Evolutionary conservation across 352 stramenopile genomes (phyloP).

Genomic region (Phytophthora fragariae): DNA sequence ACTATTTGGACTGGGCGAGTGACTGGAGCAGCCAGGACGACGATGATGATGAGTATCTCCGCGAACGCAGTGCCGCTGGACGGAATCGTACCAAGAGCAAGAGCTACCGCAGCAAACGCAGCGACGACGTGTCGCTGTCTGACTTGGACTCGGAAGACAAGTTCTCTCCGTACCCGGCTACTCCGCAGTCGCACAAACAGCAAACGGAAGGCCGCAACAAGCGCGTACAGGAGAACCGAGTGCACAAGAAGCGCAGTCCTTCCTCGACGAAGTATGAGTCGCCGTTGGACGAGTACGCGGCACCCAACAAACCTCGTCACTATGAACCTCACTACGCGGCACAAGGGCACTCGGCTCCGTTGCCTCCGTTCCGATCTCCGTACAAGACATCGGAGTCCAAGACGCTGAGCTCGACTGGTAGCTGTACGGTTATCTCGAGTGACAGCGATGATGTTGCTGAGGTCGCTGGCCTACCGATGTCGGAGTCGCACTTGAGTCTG

Average conservation of each 20-base stretch:
- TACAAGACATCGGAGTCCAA: constrained; percentile 34
- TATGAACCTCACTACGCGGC: constrained; percentile 26
- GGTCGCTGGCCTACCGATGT: constrained; percentile 16
- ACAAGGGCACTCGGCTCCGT: constrained; percentile 9
- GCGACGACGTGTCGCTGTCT: constrained; percentile 38
- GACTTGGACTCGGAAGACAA: constrained; percentile 44
- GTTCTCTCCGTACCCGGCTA: constrained; percentile 43
- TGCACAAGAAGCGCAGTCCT: constrained; percentile 21
- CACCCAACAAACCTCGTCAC: constrained; percentile 6
- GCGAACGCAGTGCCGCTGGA: constrained; percentile 21
- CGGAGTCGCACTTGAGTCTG: constrained; percentile 28
- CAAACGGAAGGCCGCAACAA: constrained; percentile 49
- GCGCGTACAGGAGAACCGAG: constrained; percentile 39
- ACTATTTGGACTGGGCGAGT: constrained; percentile 47
- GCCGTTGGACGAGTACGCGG: constrained; percentile 36
- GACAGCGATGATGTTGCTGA: constrained; percentile 41
- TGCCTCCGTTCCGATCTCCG: constrained; percentile 39
- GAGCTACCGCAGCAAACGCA: constrained; percentile 25
- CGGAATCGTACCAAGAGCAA: constrained; percentile 25
- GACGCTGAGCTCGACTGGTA: constrained; percentile 28
- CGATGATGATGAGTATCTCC: constrained; percentile 45
- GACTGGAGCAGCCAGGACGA: constrained; percentile 52
- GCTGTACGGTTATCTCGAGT: constrained; percentile 37
- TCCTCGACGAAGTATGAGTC: constrained; percentile 26
- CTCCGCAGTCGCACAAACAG: constrained; percentile 28